These are phyloP conservation scores for Microsporum canis DNA, from an alignment of 2,329 filamentous ascomycete genomes.

Conservation along the genomic window DNA sequence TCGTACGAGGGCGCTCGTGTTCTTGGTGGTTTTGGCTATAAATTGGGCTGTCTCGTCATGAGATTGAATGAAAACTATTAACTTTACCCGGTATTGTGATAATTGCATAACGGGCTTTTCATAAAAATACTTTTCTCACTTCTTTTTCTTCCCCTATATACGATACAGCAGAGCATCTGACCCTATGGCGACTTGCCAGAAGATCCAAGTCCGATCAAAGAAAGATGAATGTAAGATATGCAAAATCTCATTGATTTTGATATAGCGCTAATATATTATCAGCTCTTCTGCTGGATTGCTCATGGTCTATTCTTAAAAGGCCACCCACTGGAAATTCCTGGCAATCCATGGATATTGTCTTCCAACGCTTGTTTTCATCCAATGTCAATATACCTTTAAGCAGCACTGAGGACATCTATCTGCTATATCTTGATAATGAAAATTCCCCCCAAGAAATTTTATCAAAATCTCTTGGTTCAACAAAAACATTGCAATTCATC, in stretches of 20 bases:
- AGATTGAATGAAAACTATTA: too few relatives aligned
- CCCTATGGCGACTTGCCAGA: background rate
- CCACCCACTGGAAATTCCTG: background rate
- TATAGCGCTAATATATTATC: background rate
- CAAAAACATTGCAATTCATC: background rate
- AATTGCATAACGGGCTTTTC: background rate
- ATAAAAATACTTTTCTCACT: background rate
- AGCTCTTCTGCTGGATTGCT: background rate
- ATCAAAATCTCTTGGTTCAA: background rate
- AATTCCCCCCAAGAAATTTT: background rate
- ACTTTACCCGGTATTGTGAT: too few relatives aligned
- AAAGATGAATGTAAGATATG: background rate
- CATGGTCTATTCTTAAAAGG: background rate
- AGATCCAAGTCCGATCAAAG: background rate
- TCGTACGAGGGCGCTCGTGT: background rate
- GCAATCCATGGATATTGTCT: background rate
- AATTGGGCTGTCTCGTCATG: too few relatives aligned
- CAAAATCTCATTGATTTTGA: background rate
- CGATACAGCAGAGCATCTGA: background rate
- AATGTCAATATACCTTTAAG: background rate
- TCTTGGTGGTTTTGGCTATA: background rate
- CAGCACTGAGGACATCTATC: background rate
- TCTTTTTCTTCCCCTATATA: background rate
- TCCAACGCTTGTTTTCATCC: background rate
- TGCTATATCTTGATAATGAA: background rate